Evolutionary conservation across 2,329 filamentous ascomycete species (phyloP), one percentile per base, ranked within the genome.

Genomic region (Ceratocystiopsis minuta): DNA sequence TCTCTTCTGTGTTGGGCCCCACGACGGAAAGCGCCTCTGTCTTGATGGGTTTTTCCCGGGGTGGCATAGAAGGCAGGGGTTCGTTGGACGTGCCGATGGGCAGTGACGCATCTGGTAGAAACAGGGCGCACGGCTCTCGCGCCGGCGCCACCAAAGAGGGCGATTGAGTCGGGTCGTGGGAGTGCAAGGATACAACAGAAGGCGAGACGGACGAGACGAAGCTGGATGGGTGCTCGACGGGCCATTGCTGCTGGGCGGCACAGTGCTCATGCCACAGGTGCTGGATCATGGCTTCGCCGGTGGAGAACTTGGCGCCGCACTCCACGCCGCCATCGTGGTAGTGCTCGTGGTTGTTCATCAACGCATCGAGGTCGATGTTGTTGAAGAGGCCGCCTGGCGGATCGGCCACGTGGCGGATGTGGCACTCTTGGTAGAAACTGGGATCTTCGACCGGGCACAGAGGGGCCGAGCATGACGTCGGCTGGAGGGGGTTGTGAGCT

Each of bases 361-460:
- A 34, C 6, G 41, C 14, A 40, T 36, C 18, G 16, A 46, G 15
- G 38, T 49, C 44, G 12, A 49, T 37, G 17, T 45, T 24, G 43
- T 45, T 42, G 32, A 48, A 48, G 20, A 44, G 38, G 37, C 17
- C 35, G 38, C 32, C 39, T 3, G 38, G 38, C 10, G 38, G 37
- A 11, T 37, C 16, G 15, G 20, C 13, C 32, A 41, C 13, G 28
- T 49, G 45, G 13, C 38, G 42, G 13, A 51, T 37, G n/a, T 49
- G 48, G 40, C 49, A 51, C 32, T 49, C 40, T 14, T 49, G 40
- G 38, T 50, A 51, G 28, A 51, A 51, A 32, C 16, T 47, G 17
- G 49, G 49, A 16, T 50, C 48, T 1, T 51, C 43, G 4, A 51
- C 43, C 2, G 49, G 49, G 31, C 49, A 51, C 3, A 39, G 16